A percentile compares a stretch with the other conserved stretches of the same genome.
phyloP scores from a whole-genome alignment of 495 filamentous ascomycete species.

The Parachaetomium inaequale region DNA sequence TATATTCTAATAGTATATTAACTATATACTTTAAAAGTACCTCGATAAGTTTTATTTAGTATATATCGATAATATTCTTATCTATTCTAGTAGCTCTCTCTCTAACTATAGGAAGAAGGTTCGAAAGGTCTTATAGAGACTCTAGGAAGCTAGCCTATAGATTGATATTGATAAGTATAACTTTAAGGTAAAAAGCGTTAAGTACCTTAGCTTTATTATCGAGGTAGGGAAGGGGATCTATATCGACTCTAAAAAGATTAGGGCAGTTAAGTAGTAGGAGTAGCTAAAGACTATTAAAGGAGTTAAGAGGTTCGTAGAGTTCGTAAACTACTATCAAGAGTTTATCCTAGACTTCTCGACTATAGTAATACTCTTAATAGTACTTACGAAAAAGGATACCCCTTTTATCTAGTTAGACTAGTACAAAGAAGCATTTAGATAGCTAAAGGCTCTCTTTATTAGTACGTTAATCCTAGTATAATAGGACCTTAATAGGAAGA shows the following conservation, averaged over 20 bases:
- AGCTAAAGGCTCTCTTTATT: not conserved
- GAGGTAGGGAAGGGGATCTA: not conserved
- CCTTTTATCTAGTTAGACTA: not conserved
- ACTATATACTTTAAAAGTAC: conserved; percentile 26
- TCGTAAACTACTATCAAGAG: not conserved
- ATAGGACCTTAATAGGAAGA: not conserved
- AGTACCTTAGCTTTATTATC: not conserved
- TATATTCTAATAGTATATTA: conserved; percentile 33
- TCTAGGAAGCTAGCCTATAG: not conserved
- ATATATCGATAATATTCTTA: conserved; percentile 11
- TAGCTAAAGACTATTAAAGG: not conserved
- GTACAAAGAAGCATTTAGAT: not conserved
- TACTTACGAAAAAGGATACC: not conserved
- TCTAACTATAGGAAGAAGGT: conserved; percentile 3
- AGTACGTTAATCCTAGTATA: not conserved
- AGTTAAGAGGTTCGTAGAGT: not conserved
- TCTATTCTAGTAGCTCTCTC: conserved; percentile 1
- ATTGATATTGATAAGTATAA: not conserved
- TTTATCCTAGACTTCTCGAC: not conserved
- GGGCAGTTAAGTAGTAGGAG: not conserved
- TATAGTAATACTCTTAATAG: not conserved
- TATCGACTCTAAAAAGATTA: not conserved
- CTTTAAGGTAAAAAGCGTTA: not conserved
- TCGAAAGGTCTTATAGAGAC: not conserved
- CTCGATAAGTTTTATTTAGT: conserved; percentile 25